phyloP scores from a whole-genome alignment of 306 rosid species.

The Prunus fruticosa region DNA sequence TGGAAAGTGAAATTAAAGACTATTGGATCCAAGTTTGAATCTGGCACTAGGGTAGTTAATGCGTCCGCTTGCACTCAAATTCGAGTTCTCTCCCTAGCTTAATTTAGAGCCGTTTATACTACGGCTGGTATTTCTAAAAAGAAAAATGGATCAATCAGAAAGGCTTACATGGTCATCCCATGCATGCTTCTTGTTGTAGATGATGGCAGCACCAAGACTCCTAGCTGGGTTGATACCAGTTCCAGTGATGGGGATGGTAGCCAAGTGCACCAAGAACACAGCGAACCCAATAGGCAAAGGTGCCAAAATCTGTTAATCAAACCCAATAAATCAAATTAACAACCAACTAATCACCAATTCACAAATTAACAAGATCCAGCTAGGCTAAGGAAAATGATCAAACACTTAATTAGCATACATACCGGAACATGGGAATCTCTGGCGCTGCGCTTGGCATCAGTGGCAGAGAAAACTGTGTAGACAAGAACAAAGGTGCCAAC shows the following conservation, averaged over 20 bases:
- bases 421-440: constrained; percentile 73
- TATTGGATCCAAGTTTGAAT: too few relatives aligned
- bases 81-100: too few relatives aligned
- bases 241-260: constrained; percentile 59
- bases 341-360: too few relatives aligned
- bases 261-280: constrained; percentile 61
- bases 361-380: background rate
- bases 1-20: background rate
- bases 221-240: constrained; percentile 63
- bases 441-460: constrained; percentile 91
- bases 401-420: background rate
- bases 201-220: constrained; percentile 57
- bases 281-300: constrained; percentile 93
- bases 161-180: constrained; percentile 50
- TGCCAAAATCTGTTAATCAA: constrained; percentile 60
- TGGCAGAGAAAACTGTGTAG: constrained; percentile 86
- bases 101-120: too few relatives aligned
- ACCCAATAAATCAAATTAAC: background rate
- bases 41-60: too few relatives aligned
- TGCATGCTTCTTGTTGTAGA: constrained; percentile 36
- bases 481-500: constrained; percentile 56
- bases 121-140: background rate
- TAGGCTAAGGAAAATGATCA: background rate
- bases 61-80: too few relatives aligned
- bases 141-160: background rate